These are phyloP conservation scores for Dictyophora rubrovolvata DNA, from an alignment of 768 basidiomycete genomes.

Conservation along the genomic window DNA sequence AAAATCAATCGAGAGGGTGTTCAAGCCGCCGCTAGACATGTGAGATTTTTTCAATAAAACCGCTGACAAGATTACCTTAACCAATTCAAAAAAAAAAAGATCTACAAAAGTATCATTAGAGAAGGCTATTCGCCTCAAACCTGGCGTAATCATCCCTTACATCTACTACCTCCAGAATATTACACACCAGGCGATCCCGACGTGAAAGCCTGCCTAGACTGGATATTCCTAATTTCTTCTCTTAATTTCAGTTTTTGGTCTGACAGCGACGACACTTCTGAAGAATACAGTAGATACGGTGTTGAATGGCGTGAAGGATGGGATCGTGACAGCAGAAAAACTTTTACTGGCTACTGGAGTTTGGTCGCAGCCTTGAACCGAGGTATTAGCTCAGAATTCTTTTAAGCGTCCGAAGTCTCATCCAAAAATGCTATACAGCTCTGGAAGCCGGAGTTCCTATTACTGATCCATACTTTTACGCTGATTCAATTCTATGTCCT, in stretches of 20 bases:
- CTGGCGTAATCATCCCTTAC: slow-evolving; percentile 70
- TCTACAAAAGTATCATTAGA: slow-evolving; percentile 42
- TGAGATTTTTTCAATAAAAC: slow-evolving; percentile 19
- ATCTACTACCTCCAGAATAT: slow-evolving; percentile 61
- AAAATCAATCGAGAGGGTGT: slow-evolving; percentile 52
- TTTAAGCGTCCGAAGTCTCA: not conserved
- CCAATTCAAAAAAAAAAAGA: slow-evolving; percentile 29
- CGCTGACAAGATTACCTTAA: slow-evolving; percentile 14
- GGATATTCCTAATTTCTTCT: slow-evolving; percentile 82
- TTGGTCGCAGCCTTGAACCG: slow-evolving; percentile 74
- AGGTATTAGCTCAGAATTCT: slow-evolving; percentile 34
- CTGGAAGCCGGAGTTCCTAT: slow-evolving; percentile 69
- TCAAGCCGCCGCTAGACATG: slow-evolving; percentile 54
- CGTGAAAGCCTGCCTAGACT: slow-evolving; percentile 56
- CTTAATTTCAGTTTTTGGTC: slow-evolving; percentile 92
- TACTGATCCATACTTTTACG: slow-evolving; percentile 70
- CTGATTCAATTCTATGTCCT: slow-evolving; percentile 58
- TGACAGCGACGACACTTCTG: slow-evolving; percentile 39
- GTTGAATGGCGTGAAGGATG: slow-evolving; percentile 71
- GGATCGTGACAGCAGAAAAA: slow-evolving; percentile 35
- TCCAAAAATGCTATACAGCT: slow-evolving; percentile 32
- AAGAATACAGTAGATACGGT: slow-evolving; percentile 48
- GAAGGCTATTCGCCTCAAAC: slow-evolving; percentile 71
- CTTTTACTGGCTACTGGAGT: slow-evolving; percentile 83
- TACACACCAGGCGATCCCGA: slow-evolving; percentile 42